Percentiles rank a stretch among this genome's conserved stretches.
Evolutionary conservation across 352 stramenopile genomes (phyloP).

Genomic region (Globisporangium okanoganense): DNA sequence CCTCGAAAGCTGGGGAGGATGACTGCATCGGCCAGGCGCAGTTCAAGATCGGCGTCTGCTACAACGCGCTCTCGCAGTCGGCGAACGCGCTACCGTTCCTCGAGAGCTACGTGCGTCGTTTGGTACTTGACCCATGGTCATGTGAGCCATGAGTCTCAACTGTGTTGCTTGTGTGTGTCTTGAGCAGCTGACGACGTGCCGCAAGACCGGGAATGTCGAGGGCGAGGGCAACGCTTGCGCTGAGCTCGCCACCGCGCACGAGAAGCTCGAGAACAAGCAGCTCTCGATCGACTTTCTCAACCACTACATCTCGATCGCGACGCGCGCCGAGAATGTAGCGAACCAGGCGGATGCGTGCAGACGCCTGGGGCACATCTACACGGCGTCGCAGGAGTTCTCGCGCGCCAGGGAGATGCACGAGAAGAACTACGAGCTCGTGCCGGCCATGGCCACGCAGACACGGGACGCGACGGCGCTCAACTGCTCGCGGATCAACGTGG

Average conservation of each 20-base stretch:
- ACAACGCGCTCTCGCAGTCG: slow-evolving; percentile 57
- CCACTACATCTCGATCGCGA: slow-evolving; percentile 76
- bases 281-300: slow-evolving; percentile 87
- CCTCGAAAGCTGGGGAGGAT: slow-evolving; percentile 53
- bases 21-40: slow-evolving; percentile 60
- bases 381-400: slow-evolving; percentile 69
- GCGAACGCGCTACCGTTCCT: slow-evolving; percentile 80
- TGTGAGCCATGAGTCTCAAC: background rate
- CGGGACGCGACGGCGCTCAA: slow-evolving; percentile 50
- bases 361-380: slow-evolving; percentile 85
- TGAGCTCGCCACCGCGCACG: slow-evolving; percentile 86
- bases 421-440: slow-evolving; percentile 86
- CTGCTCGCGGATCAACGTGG: slow-evolving; percentile 62
- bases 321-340: slow-evolving; percentile 74
- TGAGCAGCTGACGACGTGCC: slow-evolving; percentile 43
- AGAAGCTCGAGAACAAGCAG: slow-evolving; percentile 74
- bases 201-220: slow-evolving; percentile 53
- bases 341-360: slow-evolving; percentile 86
- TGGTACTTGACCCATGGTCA: too few species aligned
- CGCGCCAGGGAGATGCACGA: slow-evolving; percentile 87
- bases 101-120: slow-evolving; percentile 58
- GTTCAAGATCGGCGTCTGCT: slow-evolving; percentile 73
- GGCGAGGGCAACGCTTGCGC: slow-evolving; percentile 84
- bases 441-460: slow-evolving; percentile 35
- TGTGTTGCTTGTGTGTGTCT: background rate